Base-by-base conservation (phyloP, 768 basidiomycete genomes). In the Daedaleopsis sinensis region DNA sequence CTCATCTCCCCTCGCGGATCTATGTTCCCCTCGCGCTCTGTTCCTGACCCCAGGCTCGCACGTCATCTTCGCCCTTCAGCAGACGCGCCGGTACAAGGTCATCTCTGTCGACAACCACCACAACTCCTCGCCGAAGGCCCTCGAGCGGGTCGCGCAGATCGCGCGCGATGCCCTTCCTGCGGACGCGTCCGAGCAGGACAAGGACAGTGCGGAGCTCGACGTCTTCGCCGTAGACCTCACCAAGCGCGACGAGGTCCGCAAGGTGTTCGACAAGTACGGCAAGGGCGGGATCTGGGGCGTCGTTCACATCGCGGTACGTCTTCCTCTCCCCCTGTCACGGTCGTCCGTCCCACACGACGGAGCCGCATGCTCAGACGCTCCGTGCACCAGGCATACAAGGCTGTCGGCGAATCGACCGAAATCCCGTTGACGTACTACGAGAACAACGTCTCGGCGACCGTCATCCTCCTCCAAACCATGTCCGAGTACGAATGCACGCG, bases 241-340 rank as follows among this genome's bases (percentile, higher is more conserved):
- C 13, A 80, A 83, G 52, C 78, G 83, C 27, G 84, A 83, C 1
- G 82, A 93, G 68, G 82, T 98, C 61, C 83, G 87, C 58, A 77
- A 79, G 16, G 86, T 98, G 9, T 98, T 98, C 64, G 84, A 89
- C 59, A 82, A 84, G 63, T 96, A 96, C 73, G 87, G 85, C 55
- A 89, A 92, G 69, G 93, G 92, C 19, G 93, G 93, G 4, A 92
- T 99, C 64, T 98, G 94, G 93, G 97, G 96, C 53, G 94, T 98
- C 23, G 80, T 99, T 57, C 97, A 98, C 74, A 85, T 99, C 58
- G 97, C 96, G 21, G 93, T 94, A 68, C 71, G 90, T 84, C 59
- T 44, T 57, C 21, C 23, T 18, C 44, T 51, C 11, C 24, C 18
- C 32, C 23, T 46, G 23, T 15, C 2, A 13, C 8, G 13, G 19